phyloP scores from a whole-genome alignment of 805 yeast genomes.

The Kodamaea neixiangensis region DNA sequence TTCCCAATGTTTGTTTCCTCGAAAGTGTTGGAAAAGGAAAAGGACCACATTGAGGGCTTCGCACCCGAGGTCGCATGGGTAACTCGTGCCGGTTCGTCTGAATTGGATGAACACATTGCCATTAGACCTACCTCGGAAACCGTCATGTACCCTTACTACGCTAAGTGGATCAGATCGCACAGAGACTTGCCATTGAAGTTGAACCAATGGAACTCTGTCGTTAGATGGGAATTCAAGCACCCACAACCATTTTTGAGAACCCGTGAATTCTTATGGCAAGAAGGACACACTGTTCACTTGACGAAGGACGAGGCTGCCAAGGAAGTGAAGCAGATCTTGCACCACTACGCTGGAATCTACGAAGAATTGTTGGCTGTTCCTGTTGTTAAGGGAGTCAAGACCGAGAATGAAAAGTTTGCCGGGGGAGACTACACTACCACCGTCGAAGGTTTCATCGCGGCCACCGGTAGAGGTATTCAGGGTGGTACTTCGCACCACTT shows the following conservation, averaged over 20 bases:
- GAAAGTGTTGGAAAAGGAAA: slow-evolving; percentile 92
- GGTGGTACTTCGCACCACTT: slow-evolving; percentile 98
- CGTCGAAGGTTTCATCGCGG: slow-evolving; percentile 93
- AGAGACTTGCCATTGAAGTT: slow-evolving; percentile 95
- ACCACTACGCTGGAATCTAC: slow-evolving; percentile 81
- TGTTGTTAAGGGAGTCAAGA: slow-evolving; percentile 90
- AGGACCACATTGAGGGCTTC: slow-evolving; percentile 98
- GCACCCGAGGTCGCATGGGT: slow-evolving; percentile 99
- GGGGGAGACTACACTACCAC: slow-evolving; percentile 97
- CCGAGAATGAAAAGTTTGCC: slow-evolving; percentile 97
- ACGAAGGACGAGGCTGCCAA: slow-evolving; percentile 75
- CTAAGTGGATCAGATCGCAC: slow-evolving; percentile 98
- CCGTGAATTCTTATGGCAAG: slow-evolving; percentile 99
- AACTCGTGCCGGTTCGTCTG: slow-evolving; percentile 91
- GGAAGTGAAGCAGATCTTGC: slow-evolving; percentile 86
- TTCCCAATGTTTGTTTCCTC: slow-evolving; percentile 98
- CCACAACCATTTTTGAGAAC: slow-evolving; percentile 99
- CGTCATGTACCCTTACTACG: slow-evolving; percentile 99
- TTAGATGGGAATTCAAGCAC: slow-evolving; percentile 99
- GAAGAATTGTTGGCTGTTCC: slow-evolving; percentile 96
- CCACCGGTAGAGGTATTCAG: slow-evolving; percentile 99
- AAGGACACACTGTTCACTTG: slow-evolving; percentile 98
- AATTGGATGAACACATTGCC: slow-evolving; percentile 96
- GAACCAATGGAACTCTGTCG: slow-evolving; percentile 99
- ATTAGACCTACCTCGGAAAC: slow-evolving; percentile 99